Conservation (phyloP, 371 early-diverging fungal genomes). For the Apophysomyces trapeziformis region DNA sequence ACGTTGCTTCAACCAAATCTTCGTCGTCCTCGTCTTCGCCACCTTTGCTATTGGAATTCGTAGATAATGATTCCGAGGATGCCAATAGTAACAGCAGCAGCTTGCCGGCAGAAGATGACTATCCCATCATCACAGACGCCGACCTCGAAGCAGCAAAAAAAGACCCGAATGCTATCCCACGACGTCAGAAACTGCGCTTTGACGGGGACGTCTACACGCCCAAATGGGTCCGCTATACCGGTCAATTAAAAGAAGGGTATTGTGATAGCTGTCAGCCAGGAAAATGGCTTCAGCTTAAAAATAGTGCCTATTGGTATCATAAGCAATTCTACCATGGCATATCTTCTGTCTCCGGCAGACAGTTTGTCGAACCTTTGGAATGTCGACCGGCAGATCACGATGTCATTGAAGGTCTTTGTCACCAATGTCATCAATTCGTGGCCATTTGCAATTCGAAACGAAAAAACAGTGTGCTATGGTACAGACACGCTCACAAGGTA, state of each 20-base stretch:
- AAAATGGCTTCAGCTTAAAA: constrained; percentile 92
- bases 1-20: neutral
- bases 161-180: constrained; percentile 41
- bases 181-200: constrained; percentile 71
- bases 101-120: constrained; percentile 16
- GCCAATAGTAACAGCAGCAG: neutral
- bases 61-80: constrained; percentile 1
- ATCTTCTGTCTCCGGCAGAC: constrained; percentile 78
- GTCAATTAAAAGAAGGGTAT: constrained; percentile 83
- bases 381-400: constrained; percentile 50
- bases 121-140: constrained; percentile 36
- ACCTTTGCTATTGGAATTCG: neutral
- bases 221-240: constrained; percentile 82
- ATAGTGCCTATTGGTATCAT: constrained; percentile 92
- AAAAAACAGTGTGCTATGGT: constrained; percentile 77
- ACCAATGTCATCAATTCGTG: constrained; percentile 79
- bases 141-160: constrained; percentile 39
- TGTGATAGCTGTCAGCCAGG: constrained; percentile 87
- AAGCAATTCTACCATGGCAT: constrained; percentile 87
- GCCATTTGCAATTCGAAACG: constrained; percentile 73
- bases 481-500: constrained; percentile 80
- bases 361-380: constrained; percentile 70
- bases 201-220: constrained; percentile 89
- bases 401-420: constrained; percentile 78
- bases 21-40: neutral